Conservation (phyloP, 768 basidiomycete species). For the Mycena vitilis region DNA sequence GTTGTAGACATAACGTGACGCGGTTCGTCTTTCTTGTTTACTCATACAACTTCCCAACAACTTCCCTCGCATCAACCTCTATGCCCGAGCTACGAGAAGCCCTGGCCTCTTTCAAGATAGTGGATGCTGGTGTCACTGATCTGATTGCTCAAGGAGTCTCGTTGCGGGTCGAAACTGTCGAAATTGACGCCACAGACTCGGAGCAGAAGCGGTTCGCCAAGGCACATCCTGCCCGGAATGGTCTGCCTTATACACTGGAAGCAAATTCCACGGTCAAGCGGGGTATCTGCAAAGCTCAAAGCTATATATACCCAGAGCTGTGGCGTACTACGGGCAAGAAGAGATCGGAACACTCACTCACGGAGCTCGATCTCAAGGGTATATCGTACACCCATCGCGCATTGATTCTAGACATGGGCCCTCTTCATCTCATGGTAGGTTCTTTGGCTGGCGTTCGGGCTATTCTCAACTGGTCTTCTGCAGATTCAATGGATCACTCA, state of each 20-base stretch:
- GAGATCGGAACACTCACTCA: not conserved
- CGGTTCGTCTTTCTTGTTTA: no score
- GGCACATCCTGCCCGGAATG: not conserved
- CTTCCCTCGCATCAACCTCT: no score
- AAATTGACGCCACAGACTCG: not conserved
- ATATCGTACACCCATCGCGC: slow-evolving; percentile 4
- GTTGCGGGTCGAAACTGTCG: not conserved
- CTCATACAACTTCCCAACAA: no score
- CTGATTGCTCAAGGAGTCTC: not conserved
- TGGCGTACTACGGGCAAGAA: not conserved
- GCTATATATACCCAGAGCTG: not conserved
- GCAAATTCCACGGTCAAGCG: not conserved
- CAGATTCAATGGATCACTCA: slow-evolving; percentile 1
- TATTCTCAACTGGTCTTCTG: not conserved
- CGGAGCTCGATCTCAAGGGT: not conserved
- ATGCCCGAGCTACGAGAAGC: not conserved
- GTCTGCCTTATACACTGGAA: not conserved
- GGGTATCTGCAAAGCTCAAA: not conserved
- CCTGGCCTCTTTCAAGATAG: not conserved
- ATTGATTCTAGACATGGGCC: not conserved
- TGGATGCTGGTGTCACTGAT: not conserved
- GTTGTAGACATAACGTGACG: no score
- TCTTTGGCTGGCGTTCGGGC: not conserved
- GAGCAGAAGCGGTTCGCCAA: not conserved
- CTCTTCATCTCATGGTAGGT: not conserved